These are phyloP conservation scores for Chalciporus sphaerocephalus DNA, from an alignment of 768 basidiomycete species.

Conservation along the genomic window DNA sequence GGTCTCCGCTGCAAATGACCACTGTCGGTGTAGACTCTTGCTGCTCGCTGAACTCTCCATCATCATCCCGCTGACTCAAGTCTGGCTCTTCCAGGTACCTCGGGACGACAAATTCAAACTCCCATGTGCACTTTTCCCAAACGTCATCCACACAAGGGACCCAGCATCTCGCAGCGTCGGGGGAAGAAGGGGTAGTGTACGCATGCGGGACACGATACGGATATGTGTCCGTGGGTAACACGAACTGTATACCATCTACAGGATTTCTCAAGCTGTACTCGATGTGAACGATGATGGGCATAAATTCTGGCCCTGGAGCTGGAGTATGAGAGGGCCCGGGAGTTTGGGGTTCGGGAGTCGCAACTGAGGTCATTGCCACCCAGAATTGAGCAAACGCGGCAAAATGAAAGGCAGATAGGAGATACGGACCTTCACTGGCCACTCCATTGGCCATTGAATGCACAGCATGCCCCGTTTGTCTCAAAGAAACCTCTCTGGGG, in stretches of 20 bases:
- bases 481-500: conserved; percentile 65
- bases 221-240: conserved; percentile 74
- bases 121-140: conserved; percentile 98
- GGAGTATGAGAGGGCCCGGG: conserved; percentile 41
- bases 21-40: conserved; percentile 70
- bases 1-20: conserved; percentile 91
- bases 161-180: conserved; percentile 95
- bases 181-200: conserved; percentile 81
- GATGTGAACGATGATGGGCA: conserved; percentile 71
- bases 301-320: conserved; percentile 55
- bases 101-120: conserved; percentile 94
- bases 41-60: conserved; percentile 43
- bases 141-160: conserved; percentile 94
- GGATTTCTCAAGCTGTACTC: conserved; percentile 80
- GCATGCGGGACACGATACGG: conserved; percentile 90
- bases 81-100: conserved; percentile 63
- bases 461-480: conserved; percentile 48
- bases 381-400: conserved; percentile 4
- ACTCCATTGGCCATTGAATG: conserved; percentile 36
- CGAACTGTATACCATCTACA: conserved; percentile 80
- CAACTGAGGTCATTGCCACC: conserved; percentile 37
- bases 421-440: conserved; percentile 52
- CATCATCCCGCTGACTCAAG: conserved; percentile 33
- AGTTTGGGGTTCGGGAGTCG: conserved; percentile 82
- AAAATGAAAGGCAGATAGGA: conserved; percentile 5